These are phyloP conservation scores for Ceratocystis alfenasii DNA, from an alignment of 2,329 filamentous ascomycete genomes.

Conservation along the genomic window DNA sequence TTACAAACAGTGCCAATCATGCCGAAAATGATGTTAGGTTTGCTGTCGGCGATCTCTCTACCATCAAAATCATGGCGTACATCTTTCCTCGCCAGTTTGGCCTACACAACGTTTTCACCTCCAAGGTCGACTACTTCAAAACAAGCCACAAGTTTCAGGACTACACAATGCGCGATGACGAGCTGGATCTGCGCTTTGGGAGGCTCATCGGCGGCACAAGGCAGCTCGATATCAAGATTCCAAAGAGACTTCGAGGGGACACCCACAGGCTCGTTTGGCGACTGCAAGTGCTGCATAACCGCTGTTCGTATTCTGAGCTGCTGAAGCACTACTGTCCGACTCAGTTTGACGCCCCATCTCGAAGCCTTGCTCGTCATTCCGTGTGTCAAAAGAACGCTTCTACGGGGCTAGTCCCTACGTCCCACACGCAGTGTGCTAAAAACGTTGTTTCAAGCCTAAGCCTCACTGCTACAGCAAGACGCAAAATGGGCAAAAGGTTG, in stretches of 20 bases:
- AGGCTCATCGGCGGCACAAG: neutral
- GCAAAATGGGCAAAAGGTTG: conserved; percentile 8
- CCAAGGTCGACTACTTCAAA: conserved; percentile 48
- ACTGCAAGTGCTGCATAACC: conserved; percentile 57
- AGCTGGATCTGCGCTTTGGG: conserved; percentile 43
- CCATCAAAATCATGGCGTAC: conserved; percentile 70
- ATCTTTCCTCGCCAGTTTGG: conserved; percentile 86
- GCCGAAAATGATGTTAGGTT: neutral
- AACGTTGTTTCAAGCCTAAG: neutral
- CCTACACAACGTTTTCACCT: conserved; percentile 85
- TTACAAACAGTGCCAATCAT: conserved; percentile 24
- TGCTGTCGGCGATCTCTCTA: conserved; percentile 33
- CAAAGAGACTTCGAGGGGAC: conserved; percentile 57
- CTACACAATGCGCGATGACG: conserved; percentile 73
- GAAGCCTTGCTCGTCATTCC: neutral
- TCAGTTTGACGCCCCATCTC: conserved; percentile 5
- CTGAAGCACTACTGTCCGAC: conserved; percentile 68
- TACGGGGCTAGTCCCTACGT: neutral
- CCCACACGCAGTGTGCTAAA: neutral
- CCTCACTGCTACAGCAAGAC: neutral
- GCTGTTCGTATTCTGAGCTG: conserved; percentile 69
- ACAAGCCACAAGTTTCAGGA: conserved; percentile 68
- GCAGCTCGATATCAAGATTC: conserved; percentile 32
- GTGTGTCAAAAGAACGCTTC: neutral
- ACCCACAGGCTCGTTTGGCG: conserved; percentile 48